Percentiles rank a stretch among this genome's conserved stretches.
These are phyloP conservation scores for Aspergillus proliferans DNA, from an alignment of 2,329 filamentous ascomycete species.

Conservation along the genomic window DNA sequence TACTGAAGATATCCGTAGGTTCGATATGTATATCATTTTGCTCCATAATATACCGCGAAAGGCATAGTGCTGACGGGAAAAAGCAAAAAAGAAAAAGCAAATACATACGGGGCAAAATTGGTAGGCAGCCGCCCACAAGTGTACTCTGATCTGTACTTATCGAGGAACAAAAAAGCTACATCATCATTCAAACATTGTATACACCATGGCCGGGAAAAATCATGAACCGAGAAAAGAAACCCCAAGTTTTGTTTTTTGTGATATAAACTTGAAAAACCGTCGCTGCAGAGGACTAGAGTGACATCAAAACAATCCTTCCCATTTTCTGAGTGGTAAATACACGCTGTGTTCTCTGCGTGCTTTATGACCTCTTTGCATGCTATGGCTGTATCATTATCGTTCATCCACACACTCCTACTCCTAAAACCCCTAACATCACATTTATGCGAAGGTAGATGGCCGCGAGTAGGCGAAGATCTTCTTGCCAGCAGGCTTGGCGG, in stretches of 20 bases:
- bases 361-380: slow-evolving; percentile 35
- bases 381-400: slow-evolving; percentile 39
- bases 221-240: slow-evolving; percentile 21
- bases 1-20: too few species aligned
- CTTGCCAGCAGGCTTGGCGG: slow-evolving; percentile 73
- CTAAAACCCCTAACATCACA: slow-evolving; percentile 34
- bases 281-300: slow-evolving; percentile 37
- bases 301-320: slow-evolving; percentile 35
- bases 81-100: too few species aligned
- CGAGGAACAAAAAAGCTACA: too few species aligned
- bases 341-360: slow-evolving; percentile 29
- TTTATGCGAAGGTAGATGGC: slow-evolving; percentile 96
- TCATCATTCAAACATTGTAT: too few species aligned
- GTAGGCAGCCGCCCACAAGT: too few species aligned
- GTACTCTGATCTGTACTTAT: too few species aligned
- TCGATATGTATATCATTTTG: too few species aligned
- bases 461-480: slow-evolving; percentile 91
- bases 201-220: slow-evolving; percentile 4
- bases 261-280: slow-evolving; percentile 33
- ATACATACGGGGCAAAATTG: too few species aligned
- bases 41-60: too few species aligned
- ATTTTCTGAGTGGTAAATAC: slow-evolving; percentile 28
- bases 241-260: slow-evolving; percentile 30
- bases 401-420: slow-evolving; percentile 35
- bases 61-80: too few species aligned